Percentiles rank a stretch among this genome's conserved stretches.
These are phyloP conservation scores for Avena insularis DNA, from an alignment of 176 grass and related monocot species.

Conservation along the genomic window DNA sequence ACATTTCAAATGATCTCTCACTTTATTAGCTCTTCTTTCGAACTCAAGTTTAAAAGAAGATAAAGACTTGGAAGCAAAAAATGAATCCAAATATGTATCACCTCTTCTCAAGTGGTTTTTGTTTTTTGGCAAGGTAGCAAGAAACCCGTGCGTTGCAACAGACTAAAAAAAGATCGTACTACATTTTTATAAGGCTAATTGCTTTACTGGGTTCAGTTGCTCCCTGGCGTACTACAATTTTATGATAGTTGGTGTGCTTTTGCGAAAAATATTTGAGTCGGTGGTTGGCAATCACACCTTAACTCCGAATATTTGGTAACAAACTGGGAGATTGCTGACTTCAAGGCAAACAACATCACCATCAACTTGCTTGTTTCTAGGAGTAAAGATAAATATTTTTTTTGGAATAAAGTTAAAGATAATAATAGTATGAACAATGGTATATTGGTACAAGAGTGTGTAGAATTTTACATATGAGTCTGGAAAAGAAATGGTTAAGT, in stretches of 20 bases:
- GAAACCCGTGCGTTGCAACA: neutral
- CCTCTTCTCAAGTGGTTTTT: neutral
- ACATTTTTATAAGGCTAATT: neutral
- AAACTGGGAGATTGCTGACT: neutral
- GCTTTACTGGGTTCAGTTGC: neutral
- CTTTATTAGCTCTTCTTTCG: neutral
- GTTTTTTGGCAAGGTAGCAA: neutral
- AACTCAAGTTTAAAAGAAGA: neutral
- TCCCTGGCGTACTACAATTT: neutral
- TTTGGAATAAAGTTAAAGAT: neutral
- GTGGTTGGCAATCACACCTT: neutral
- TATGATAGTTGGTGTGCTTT: neutral
- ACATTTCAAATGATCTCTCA: neutral
- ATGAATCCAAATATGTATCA: neutral
- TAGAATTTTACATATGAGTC: neutral
- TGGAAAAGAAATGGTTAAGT: neutral
- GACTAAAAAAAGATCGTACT: neutral
- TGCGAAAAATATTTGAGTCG: neutral
- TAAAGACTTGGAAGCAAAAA: neutral
- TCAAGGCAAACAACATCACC: neutral
- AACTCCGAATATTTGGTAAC: neutral
- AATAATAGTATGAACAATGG: neutral
- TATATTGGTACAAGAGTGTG: neutral
- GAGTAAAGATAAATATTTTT: neutral
- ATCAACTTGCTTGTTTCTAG: neutral